Conservation (phyloP, 2,329 filamentous ascomycete genomes). For the Clarireedia monteithiana region DNA sequence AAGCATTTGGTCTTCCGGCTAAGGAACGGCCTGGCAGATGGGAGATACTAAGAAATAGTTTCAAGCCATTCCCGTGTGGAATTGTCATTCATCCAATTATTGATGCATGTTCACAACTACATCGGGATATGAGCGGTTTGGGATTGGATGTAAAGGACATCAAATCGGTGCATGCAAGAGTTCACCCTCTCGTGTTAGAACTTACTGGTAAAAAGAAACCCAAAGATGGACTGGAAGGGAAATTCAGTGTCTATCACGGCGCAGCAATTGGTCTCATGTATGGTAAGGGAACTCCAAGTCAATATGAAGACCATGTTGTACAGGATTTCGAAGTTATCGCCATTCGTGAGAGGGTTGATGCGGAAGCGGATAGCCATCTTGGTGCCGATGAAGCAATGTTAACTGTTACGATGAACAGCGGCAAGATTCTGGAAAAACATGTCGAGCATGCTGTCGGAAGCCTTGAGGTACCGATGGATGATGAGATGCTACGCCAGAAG, state of each 20-base stretch:
- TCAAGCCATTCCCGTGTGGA: slow-evolving; percentile 50
- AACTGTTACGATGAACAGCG: slow-evolving; percentile 32
- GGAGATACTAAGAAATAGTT: slow-evolving; percentile 46
- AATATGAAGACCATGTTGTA: slow-evolving; percentile 43
- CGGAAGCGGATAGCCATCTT: slow-evolving; percentile 34
- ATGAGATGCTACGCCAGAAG: slow-evolving; percentile 38
- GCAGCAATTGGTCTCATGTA: slow-evolving; percentile 42
- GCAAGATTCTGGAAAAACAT: slow-evolving; percentile 35
- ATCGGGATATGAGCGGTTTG: slow-evolving; percentile 30
- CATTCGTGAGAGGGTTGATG: slow-evolving; percentile 39
- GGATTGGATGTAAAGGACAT: slow-evolving; percentile 30
- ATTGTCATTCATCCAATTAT: slow-evolving; percentile 50
- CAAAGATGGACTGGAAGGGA: slow-evolving; percentile 41
- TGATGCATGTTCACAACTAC: slow-evolving; percentile 42
- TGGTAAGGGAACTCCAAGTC: slow-evolving; percentile 42
- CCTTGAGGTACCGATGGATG: slow-evolving; percentile 39
- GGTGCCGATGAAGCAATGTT: slow-evolving; percentile 36
- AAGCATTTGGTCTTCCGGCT: slow-evolving; percentile 8
- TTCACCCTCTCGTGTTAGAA: slow-evolving; percentile 45
- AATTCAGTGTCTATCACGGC: slow-evolving; percentile 49
- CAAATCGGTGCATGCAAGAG: slow-evolving; percentile 34
- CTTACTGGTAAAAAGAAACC: slow-evolving; percentile 44
- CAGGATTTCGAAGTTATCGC: slow-evolving; percentile 33
- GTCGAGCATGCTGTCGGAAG: slow-evolving; percentile 44
- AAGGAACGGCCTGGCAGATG: slow-evolving; percentile 27